Base-by-base conservation (phyloP, 2,329 filamentous ascomycete genomes). In the Aureobasidium namibiae region DNA sequence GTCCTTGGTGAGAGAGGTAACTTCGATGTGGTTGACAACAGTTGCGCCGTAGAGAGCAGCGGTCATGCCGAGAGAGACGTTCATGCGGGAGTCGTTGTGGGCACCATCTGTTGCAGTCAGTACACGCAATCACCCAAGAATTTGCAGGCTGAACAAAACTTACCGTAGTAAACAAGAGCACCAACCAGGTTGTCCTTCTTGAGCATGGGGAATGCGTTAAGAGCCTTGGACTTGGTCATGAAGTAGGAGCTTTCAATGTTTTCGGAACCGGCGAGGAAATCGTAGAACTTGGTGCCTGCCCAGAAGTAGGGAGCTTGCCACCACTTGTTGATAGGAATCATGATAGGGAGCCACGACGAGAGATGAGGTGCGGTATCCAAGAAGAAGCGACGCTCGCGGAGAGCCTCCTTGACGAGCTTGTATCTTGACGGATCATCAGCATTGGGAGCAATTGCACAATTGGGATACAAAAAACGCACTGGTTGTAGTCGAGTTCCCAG, bases 71-170 rank as follows among this genome's bases (percentile, higher is more conserved):
- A 95, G 79, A 9, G 89, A 92, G 29, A 94, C 87, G 69, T 95
- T 95, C 90, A 95, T 95, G 52, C 90, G 84, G 21, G 90, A 94
- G 73, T 95, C 90, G 69, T 95, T 95, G 75, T 95, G 90, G 31
- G 89, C 89, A 66, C 90, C 90, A 75, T 95, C 90, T 82, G 60
- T 24, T 18, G 16, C 29, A 13, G 54, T 58, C 18, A 59, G 38
- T 21, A 39, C 14, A 56, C 24, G 18, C 14, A 14, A 4, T 16
- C 26, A 26, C 6, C 1, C 36, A 34, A 18, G 4, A 14, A 29
- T 24, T 24, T n/a, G 34, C 2, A 18, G n/a, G n/a, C 34, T 39
- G 10, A 23, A 14, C 10, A 48, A 42, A 41, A 61, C 67, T 56
- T 73, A 82, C 81, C 87, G 71, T 95, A 95, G 78, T 95, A 95